Percentiles rank a stretch among this genome's conserved stretches.
Conservation (phyloP, 202 grass and related monocot genomes). For the Elaeis oleifera region DNA sequence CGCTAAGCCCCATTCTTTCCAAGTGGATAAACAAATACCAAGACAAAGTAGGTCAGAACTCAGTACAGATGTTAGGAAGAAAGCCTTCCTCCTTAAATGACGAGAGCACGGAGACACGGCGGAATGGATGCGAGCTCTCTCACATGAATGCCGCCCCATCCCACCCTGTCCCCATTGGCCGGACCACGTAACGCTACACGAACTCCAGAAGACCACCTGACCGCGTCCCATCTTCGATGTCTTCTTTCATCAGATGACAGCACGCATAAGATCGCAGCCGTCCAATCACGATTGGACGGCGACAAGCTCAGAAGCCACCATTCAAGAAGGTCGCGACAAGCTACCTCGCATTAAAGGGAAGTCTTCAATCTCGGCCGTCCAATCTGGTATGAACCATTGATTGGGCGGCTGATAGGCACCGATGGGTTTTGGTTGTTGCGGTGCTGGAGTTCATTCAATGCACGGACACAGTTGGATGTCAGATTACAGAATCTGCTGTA, state of each 20-base stretch:
- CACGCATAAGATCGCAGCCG: constrained; percentile 12
- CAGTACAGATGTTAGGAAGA: no score
- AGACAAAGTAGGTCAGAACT: no score
- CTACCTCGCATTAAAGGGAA: background rate
- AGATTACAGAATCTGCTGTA: background rate
- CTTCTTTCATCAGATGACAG: background rate
- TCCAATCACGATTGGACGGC: constrained; percentile 12
- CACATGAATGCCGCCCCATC: no score
- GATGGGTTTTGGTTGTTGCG: background rate
- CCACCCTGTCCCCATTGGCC: no score
- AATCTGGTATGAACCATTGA: background rate
- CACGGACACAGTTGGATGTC: background rate
- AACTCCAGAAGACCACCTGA: background rate
- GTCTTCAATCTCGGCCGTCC: background rate
- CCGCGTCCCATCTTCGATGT: background rate
- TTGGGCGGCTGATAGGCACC: no score
- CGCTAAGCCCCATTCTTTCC: no score
- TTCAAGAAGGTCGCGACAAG: no score
- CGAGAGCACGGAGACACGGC: no score
- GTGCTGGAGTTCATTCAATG: background rate
- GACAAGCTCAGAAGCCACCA: background rate
- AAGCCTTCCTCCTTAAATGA: no score
- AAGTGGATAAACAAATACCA: no score
- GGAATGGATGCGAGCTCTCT: no score
- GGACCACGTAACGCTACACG: background rate